Evolutionary conservation across 2,329 filamentous ascomycete genomes (phyloP), one percentile per base, ranked within the genome.

Genomic region (Huntiella bhutanensis): DNA sequence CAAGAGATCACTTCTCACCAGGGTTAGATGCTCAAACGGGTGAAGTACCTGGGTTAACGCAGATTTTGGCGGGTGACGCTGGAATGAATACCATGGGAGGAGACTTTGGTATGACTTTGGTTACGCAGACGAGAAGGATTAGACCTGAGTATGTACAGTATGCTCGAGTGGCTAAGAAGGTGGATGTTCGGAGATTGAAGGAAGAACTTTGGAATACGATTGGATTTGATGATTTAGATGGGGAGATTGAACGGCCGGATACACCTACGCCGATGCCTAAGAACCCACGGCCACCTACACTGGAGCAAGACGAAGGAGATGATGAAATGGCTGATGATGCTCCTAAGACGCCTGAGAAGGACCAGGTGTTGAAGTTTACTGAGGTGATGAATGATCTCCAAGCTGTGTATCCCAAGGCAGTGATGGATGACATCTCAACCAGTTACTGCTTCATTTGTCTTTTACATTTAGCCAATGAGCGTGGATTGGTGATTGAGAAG

Each of bases 371-470:
- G 53, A 86, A 81, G 55, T 98, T 98, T 62, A 96, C 87, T 0
- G 69, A 80, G 15, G 78, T 98, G 50, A 92, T 98, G 77, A 92
- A 93, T 58, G 79, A 79, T 51, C 66, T 98, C 41, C 82, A 92
- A 58, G 64, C 70, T 4, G 85, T 94, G 5, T 98, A 98, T 57
- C 80, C 86, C 8, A 82, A 83, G 60, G 71, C 82, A 54, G 75
- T 77, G 50, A 83, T 98, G 76, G 77, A 81, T 51, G 91, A 98
- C 61, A 96, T 98, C 56, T 94, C 86, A 33, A 98, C 91, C 0
- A 92, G 74, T 52, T 80, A 66, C 62, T 93, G 91, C 60, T 98
- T 96, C 64, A 98, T 98, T 57, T 92, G 83, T 55, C 64, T 94
- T 49, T 65, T 95, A 53, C 87, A 95, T 62, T 60, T 95, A 55